Conservation (phyloP, 768 basidiomycete genomes). For the Collybia mongolica region DNA sequence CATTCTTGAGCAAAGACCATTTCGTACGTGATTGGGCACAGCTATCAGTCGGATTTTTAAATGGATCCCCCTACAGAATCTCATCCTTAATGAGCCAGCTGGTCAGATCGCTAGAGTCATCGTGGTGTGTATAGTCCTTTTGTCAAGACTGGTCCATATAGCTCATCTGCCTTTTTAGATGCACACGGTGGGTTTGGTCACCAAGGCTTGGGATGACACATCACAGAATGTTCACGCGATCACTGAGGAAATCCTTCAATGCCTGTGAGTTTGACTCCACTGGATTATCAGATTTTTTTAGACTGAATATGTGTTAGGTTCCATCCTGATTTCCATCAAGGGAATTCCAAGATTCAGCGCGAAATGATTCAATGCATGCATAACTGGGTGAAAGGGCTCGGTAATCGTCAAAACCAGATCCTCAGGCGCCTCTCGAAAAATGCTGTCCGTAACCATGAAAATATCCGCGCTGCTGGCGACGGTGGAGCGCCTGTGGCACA, state of each 20-base stretch:
- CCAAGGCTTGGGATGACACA: conserved; percentile 79
- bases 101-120: conserved; percentile 71
- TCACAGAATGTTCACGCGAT: conserved; percentile 54
- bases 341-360: conserved; percentile 61
- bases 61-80: conserved; percentile 43
- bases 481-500: conserved; percentile 45
- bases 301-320: conserved; percentile 43
- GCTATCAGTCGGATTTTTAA: not conserved
- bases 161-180: conserved; percentile 30
- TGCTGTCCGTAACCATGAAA: conserved; percentile 69
- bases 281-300: not conserved
- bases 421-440: conserved; percentile 62
- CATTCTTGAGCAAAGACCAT: conserved; percentile 87
- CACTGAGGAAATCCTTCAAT: conserved; percentile 63
- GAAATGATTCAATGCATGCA: conserved; percentile 74
- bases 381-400: conserved; percentile 56
- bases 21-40: conserved; percentile 53
- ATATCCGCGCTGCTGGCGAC: conserved; percentile 57
- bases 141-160: not conserved
- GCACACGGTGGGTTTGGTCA: conserved; percentile 66
- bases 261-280: conserved; percentile 46
- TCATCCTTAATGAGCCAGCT: conserved; percentile 82
- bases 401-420: conserved; percentile 43
- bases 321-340: conserved; percentile 80
- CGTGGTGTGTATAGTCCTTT: conserved; percentile 42